phyloP scores from a whole-genome alignment of 1,284 basidiomycete genomes.

The Rhodotorula glutinis region DNA sequence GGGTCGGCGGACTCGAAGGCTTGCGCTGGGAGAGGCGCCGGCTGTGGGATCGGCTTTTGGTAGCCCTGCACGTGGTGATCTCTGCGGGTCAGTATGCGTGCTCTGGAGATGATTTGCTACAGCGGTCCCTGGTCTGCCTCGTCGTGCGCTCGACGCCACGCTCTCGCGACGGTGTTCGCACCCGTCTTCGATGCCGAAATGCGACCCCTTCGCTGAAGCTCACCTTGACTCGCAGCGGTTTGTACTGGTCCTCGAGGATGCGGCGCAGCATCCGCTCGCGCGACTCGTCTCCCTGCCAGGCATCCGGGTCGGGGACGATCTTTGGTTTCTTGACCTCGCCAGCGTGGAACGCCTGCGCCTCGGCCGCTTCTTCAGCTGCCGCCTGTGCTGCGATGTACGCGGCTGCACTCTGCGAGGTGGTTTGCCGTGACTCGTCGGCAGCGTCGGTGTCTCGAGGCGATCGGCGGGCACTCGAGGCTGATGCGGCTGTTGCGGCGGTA shows the following conservation, averaged over 20 bases:
- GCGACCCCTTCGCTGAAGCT: background rate
- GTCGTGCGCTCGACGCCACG: too few species aligned
- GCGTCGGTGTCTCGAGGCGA: background rate
- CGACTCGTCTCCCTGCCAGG: slow-evolving; percentile 36
- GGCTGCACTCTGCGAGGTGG: background rate
- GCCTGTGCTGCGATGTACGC: slow-evolving; percentile 24
- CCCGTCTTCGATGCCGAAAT: too few species aligned
- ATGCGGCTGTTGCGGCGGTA: background rate
- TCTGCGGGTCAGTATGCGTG: too few species aligned
- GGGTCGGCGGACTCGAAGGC: slow-evolving; percentile 12
- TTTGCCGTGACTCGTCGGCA: background rate
- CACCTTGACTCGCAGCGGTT: slow-evolving; percentile 35
- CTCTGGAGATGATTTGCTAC: too few species aligned
- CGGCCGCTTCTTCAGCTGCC: slow-evolving; percentile 4
- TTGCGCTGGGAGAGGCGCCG: slow-evolving; percentile 15
- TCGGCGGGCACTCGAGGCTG: background rate
- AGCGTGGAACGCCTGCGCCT: background rate
- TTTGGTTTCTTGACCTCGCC: slow-evolving; percentile 1
- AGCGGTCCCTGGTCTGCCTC: too few species aligned
- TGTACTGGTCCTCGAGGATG: slow-evolving; percentile 36
- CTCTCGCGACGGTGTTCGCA: too few species aligned
- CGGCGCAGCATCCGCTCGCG: slow-evolving; percentile 25
- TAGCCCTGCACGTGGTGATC: slow-evolving; percentile 14
- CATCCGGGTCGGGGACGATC: slow-evolving; percentile 14
- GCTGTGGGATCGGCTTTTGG: slow-evolving; percentile 25